These are phyloP conservation scores for Fusarium nematophilum DNA, from an alignment of 2,329 filamentous ascomycete genomes.

Conservation along the genomic window DNA sequence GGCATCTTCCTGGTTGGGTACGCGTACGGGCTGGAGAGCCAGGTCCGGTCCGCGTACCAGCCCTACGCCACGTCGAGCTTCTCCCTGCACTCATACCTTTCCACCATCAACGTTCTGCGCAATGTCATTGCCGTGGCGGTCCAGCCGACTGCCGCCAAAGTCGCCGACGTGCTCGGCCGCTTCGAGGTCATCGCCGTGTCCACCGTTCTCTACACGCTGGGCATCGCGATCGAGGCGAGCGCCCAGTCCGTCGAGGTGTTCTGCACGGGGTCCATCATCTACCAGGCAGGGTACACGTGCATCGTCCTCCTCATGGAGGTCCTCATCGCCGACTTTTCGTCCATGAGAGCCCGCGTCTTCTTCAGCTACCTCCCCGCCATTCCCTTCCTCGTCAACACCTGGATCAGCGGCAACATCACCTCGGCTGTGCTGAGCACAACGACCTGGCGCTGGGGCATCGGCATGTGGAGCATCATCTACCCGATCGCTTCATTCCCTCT, in stretches of 20 bases:
- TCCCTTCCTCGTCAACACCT: conserved; percentile 72
- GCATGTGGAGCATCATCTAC: conserved; percentile 73
- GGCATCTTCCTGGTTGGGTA: conserved; percentile 70
- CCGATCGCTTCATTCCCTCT: conserved; percentile 67
- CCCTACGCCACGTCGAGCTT: conserved; percentile 65
- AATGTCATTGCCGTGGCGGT: conserved; percentile 70
- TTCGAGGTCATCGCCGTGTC: conserved; percentile 67
- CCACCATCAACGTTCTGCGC: conserved; percentile 68
- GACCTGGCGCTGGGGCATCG: conserved; percentile 71
- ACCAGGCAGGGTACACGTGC: conserved; percentile 69
- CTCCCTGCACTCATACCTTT: conserved; percentile 63
- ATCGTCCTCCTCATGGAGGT: conserved; percentile 70
- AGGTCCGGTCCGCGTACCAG: conserved; percentile 64
- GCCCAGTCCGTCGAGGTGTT: conserved; percentile 62
- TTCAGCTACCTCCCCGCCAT: conserved; percentile 71
- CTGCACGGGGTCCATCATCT: conserved; percentile 64
- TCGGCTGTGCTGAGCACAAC: conserved; percentile 60
- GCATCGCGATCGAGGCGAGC: conserved; percentile 65
- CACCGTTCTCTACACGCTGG: conserved; percentile 65
- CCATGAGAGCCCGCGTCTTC: conserved; percentile 67
- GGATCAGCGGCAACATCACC: conserved; percentile 70
- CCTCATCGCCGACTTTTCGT: conserved; percentile 70
- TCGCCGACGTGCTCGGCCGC: conserved; percentile 72
- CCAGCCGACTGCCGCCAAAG: conserved; percentile 68
- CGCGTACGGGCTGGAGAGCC: conserved; percentile 68